Evolutionary conservation across 1,284 basidiomycete genomes (phyloP).

Genomic region (Salmacisia buchloeana): DNA sequence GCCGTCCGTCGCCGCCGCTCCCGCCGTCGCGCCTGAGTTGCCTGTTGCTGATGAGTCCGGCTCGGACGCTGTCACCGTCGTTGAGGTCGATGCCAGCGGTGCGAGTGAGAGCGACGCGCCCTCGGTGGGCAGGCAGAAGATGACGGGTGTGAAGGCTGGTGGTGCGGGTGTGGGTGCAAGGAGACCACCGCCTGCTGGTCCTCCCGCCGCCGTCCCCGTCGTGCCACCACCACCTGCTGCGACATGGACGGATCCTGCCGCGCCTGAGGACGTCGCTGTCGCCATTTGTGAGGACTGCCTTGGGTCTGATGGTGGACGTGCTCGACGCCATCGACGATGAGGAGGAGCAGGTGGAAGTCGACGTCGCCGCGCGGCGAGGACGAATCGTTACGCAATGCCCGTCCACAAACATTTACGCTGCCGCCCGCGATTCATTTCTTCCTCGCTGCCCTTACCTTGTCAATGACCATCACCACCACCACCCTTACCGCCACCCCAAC

Average conservation of each 20-base stretch:
- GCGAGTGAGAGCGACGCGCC: slow-evolving; percentile 40
- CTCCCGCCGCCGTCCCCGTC: background rate
- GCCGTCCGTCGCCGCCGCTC: background rate
- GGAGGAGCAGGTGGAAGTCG: background rate
- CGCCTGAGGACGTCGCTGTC: background rate
- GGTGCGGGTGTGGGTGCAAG: background rate
- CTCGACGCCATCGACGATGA: background rate
- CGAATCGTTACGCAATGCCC: too few relatives aligned
- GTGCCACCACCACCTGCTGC: background rate
- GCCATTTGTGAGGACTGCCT: background rate
- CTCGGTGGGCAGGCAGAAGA: slow-evolving; percentile 43
- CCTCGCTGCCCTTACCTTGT: too few relatives aligned
- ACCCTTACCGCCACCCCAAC: too few relatives aligned
- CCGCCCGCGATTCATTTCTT: too few relatives aligned
- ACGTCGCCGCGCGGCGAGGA: background rate
- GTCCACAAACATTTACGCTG: too few relatives aligned
- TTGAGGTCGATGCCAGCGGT: background rate
- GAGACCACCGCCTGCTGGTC: background rate
- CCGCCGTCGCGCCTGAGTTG: background rate
- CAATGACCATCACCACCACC: background rate
- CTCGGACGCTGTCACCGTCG: background rate
- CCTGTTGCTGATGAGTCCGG: slow-evolving; percentile 16
- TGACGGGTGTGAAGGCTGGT: slow-evolving; percentile 27
- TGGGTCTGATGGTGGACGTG: background rate
- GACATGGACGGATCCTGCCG: background rate